phyloP scores from a whole-genome alignment of 306 rosid species.

The Vigna nakashimae region DNA sequence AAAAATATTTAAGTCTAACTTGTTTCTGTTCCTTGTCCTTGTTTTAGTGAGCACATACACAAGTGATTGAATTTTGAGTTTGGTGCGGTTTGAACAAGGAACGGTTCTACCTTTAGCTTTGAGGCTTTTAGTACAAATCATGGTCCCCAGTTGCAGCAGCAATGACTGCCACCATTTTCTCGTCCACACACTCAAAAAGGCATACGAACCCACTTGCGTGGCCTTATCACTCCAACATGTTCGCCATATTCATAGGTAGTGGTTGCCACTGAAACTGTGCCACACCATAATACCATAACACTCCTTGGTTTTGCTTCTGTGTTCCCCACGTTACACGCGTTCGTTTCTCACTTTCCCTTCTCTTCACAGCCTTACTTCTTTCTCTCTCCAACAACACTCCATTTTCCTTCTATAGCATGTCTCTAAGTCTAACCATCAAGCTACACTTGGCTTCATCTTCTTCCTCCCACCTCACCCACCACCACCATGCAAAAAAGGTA shows the following conservation, averaged over 20 bases:
- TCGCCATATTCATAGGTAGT: constrained; percentile 46
- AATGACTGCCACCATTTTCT: constrained; percentile 37
- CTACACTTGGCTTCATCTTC: constrained; percentile 47
- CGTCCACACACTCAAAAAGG: constrained; percentile 52
- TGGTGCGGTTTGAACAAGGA: constrained; percentile 15
- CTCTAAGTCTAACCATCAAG: constrained; percentile 68
- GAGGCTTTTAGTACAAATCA: not conserved
- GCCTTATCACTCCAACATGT: constrained; percentile 48
- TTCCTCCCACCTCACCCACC: constrained; percentile 38
- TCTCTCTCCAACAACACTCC: constrained; percentile 26
- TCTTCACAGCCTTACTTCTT: constrained; percentile 1
- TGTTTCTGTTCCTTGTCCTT: too few species aligned
- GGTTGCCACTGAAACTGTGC: not conserved
- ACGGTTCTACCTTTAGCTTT: not conserved
- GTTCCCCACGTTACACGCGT: constrained; percentile 47
- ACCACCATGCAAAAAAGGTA: constrained; percentile 40
- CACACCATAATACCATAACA: not conserved
- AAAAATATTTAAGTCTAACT: too few species aligned
- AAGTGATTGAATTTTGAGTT: not conserved
- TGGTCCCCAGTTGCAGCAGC: constrained; percentile 40
- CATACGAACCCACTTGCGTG: constrained; percentile 39
- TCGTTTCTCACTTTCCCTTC: constrained; percentile 16
- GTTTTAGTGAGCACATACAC: too few species aligned
- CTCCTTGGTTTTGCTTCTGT: not conserved
- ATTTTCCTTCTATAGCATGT: constrained; percentile 51